These are phyloP conservation scores for Hypomontagnella submonticulosa DNA, from an alignment of 495 filamentous ascomycete genomes.

Conservation along the genomic window DNA sequence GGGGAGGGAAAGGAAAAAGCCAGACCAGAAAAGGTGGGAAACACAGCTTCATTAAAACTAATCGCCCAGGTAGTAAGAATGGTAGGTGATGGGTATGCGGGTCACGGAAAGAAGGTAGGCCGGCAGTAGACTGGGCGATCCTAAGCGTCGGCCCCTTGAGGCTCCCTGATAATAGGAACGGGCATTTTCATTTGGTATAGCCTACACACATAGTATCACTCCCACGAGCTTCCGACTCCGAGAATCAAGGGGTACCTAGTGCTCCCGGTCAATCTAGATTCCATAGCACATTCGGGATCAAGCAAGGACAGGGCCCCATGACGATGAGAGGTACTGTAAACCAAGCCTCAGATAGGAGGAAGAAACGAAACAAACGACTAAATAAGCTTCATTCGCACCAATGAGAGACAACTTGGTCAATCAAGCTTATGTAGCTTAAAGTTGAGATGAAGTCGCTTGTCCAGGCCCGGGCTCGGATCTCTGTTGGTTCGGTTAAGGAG, in stretches of 20 bases:
- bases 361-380: conserved; percentile 39
- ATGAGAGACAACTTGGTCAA: conserved; percentile 25
- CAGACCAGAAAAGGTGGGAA: conserved; percentile 50
- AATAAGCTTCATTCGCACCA: conserved; percentile 21
- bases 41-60: conserved; percentile 49
- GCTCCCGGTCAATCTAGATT: conserved; percentile 43
- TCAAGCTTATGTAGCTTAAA: conserved; percentile 45
- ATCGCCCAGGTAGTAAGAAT: conserved; percentile 22
- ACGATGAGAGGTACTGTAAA: conserved; percentile 15
- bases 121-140: conserved; percentile 43
- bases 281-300: conserved; percentile 23
- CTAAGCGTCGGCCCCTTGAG: conserved; percentile 41
- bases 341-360: conserved; percentile 25
- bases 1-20: conserved; percentile 45
- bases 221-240: conserved; percentile 41
- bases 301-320: conserved; percentile 17
- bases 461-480: conserved; percentile 40
- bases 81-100: conserved; percentile 42
- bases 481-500: conserved; percentile 41
- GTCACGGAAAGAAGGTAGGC: conserved; percentile 48
- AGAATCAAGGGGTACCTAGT: conserved; percentile 32
- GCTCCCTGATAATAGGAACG: conserved; percentile 35
- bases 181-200: conserved; percentile 25
- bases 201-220: conserved; percentile 9
- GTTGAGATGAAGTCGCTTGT: conserved; percentile 52